Conservation (phyloP, 306 rosid genomes). For the Cucurbita argyrosperma region DNA sequence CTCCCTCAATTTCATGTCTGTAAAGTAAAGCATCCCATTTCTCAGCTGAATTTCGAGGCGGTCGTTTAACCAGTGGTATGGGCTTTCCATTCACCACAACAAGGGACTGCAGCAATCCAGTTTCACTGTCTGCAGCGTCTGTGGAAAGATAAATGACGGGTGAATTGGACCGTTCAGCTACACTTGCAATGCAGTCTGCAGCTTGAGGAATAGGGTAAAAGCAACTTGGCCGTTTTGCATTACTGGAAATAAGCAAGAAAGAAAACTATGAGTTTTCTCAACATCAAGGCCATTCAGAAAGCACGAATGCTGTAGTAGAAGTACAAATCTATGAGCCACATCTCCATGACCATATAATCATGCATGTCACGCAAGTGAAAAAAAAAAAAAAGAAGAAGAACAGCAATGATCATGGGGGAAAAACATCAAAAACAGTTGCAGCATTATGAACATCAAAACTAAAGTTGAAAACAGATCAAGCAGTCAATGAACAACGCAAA, state of each 20-base stretch:
- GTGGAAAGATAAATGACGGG: slow-evolving; percentile 84
- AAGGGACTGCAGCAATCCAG: slow-evolving; percentile 67
- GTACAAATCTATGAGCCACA: too few relatives aligned
- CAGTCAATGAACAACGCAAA: neutral
- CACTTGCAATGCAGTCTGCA: slow-evolving; percentile 66
- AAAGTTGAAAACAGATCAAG: neutral
- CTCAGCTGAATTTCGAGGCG: slow-evolving; percentile 74
- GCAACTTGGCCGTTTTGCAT: slow-evolving; percentile 74
- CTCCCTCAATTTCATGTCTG: slow-evolving; percentile 59
- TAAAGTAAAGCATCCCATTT: slow-evolving; percentile 95
- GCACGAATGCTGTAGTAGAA: neutral
- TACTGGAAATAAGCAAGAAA: slow-evolving; percentile 31
- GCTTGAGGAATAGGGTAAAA: slow-evolving; percentile 98
- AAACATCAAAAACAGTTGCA: neutral
- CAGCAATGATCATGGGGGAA: neutral
- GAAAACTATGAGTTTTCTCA: neutral
- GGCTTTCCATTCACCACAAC: slow-evolving; percentile 52
- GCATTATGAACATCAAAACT: neutral
- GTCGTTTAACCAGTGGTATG: slow-evolving; percentile 78
- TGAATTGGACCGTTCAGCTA: slow-evolving; percentile 49
- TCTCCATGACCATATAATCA: too few relatives aligned
- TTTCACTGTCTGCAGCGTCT: slow-evolving; percentile 92
- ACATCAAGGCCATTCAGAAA: neutral
- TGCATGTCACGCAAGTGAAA: too few relatives aligned
- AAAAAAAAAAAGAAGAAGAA: too few relatives aligned